Evolutionary conservation across 345 rosid genomes (phyloP), one percentile per base, ranked within the genome.

Genomic region (Arabidopsis suecica): DNA sequence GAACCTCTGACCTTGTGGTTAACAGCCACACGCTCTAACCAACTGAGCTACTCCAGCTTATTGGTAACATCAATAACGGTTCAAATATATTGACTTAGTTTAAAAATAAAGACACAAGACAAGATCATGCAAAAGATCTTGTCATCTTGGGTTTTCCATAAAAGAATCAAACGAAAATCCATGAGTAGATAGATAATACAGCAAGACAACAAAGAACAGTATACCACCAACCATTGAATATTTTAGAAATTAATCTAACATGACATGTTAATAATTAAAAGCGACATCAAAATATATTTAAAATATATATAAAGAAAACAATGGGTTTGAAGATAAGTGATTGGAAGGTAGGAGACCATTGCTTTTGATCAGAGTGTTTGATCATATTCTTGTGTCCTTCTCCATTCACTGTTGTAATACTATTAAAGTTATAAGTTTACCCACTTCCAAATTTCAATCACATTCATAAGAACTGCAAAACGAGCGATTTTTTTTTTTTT

Each of bases 1-100:
- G 91, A 93, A 93, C 93, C 93, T 88, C 84, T 90, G 86, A 89
- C 97, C 91, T 90, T 90, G 89, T 85, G 90, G 94, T 93, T 89
- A 89, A 89, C 87, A 88, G 89, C 96, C 90, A 88, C 91, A 89
- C 89, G 90, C 88, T 88, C 96, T 89, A 88, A 77, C 94, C 97
- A 87, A 83, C 91, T 89, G 97, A 93, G 92, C 95, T 87, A 89
- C 75, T 88, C 93, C 93, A 86, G 93, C 93, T 5, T 0, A 0
- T 3, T 57, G 40, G n/a, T n/a, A n/a, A n/a, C n/a, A n/a, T n/a
- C n/a, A n/a, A n/a, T n/a, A n/a, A n/a, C n/a, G n/a, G n/a, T n/a
- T n/a, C n/a, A n/a, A n/a, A n/a, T n/a, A n/a, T n/a, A n/a, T n/a
- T n/a, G n/a, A n/a, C n/a, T n/a, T n/a, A n/a, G n/a, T n/a, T n/a